These are phyloP conservation scores for Asterella californica DNA, from an alignment of 225 moss, liverwort and hornwort genomes.

Conservation along the genomic window DNA sequence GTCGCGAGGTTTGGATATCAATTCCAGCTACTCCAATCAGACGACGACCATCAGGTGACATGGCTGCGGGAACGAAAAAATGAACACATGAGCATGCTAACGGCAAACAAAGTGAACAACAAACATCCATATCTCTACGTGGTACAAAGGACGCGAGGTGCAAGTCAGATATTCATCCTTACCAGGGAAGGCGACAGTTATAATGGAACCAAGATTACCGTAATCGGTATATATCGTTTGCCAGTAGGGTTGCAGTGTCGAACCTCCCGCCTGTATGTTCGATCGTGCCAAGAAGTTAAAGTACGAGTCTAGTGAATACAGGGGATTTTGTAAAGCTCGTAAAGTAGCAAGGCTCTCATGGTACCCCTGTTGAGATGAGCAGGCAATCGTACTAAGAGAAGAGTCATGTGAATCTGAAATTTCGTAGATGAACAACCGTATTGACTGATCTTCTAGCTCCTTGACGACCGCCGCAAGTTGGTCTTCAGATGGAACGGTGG, in stretches of 20 bases:
- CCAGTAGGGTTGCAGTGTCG: conserved; percentile 29
- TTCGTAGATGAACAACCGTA: conserved; percentile 37
- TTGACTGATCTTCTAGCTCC: background rate
- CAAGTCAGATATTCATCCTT: background rate
- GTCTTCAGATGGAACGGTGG: background rate
- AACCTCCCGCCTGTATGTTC: conserved; percentile 1
- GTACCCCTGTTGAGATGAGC: conserved; percentile 22
- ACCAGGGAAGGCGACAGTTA: conserved; percentile 46
- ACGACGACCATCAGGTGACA: conserved; percentile 31
- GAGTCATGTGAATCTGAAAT: background rate
- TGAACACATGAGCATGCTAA: background rate
- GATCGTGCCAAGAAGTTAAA: conserved; percentile 46
- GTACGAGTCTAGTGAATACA: conserved; percentile 34
- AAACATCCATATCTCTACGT: background rate
- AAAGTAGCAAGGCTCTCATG: conserved; percentile 21
- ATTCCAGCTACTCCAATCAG: conserved; percentile 50
- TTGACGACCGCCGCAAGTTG: conserved; percentile 17
- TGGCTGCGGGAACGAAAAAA: conserved; percentile 17
- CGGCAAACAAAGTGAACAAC: background rate
- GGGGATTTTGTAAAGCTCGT: conserved; percentile 29
- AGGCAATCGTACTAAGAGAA: conserved; percentile 25
- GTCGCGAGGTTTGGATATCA: conserved; percentile 37
- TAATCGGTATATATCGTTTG: conserved; percentile 33
- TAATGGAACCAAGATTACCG: conserved; percentile 36
- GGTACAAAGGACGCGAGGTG: background rate